These are phyloP conservation scores for Axilococcus clingmanii DNA, from an alignment of 139 green algal species.

Conservation along the genomic window DNA sequence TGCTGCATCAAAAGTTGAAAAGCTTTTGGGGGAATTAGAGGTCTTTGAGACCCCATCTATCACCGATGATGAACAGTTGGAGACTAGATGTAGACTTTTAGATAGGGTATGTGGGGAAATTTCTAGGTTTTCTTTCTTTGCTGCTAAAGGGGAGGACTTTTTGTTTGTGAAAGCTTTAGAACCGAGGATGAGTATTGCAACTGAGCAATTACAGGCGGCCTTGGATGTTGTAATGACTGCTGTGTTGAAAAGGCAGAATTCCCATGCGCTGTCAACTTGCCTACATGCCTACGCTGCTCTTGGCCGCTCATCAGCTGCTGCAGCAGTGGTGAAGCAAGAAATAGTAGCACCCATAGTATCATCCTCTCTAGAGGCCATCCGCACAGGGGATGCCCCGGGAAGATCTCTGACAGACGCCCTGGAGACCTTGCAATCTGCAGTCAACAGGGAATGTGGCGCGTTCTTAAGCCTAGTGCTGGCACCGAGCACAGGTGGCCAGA, in stretches of 20 bases:
- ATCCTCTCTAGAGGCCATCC: conserved; percentile 2
- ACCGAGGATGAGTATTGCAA: conserved; percentile 45
- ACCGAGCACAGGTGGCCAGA: conserved; percentile 20
- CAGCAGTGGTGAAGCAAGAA: conserved; percentile 38
- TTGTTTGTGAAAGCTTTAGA: conserved; percentile 46
- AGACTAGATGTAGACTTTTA: conserved; percentile 48
- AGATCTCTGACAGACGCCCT: conserved; percentile 3
- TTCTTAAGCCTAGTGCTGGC: conserved; percentile 22
- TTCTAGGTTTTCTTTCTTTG: conserved; percentile 73
- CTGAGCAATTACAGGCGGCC: conserved; percentile 28
- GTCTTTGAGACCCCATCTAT: conserved; percentile 44
- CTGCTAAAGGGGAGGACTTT: conserved; percentile 54
- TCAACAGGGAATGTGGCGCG: conserved; percentile 21
- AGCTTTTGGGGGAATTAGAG: conserved; percentile 56
- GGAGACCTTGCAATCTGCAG: background rate
- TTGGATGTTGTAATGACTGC: conserved; percentile 37
- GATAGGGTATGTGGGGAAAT: conserved; percentile 83
- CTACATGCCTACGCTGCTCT: conserved; percentile 73
- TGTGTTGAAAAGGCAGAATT: conserved; percentile 33
- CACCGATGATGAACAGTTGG: conserved; percentile 4
- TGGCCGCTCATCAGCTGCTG: conserved; percentile 19
- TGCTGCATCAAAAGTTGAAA: conserved; percentile 86
- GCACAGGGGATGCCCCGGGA: background rate
- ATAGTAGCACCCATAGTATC: conserved; percentile 60
- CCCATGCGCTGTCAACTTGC: conserved; percentile 44